Conservation (phyloP, 1,284 basidiomycete species). For the Ceratobasidium sp. region DNA sequence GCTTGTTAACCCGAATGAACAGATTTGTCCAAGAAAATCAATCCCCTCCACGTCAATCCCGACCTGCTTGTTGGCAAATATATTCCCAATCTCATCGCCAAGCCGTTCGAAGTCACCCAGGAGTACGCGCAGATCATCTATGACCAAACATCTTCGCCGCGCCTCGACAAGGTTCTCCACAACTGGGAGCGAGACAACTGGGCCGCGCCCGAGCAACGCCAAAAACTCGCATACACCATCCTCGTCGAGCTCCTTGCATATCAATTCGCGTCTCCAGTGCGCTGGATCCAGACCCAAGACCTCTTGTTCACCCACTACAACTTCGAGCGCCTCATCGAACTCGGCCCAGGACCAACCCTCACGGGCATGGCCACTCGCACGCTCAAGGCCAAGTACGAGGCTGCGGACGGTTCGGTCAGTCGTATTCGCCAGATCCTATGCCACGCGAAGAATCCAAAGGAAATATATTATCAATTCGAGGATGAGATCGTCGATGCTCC, state of each 20-base stretch:
- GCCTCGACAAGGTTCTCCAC: constrained; percentile 92
- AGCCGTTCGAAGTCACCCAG: constrained; percentile 91
- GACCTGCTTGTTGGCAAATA: constrained; percentile 95
- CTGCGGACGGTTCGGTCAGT: constrained; percentile 86
- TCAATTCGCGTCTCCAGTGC: constrained; percentile 95
- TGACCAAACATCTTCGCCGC: constrained; percentile 93
- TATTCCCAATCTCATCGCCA: constrained; percentile 96
- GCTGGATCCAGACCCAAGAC: constrained; percentile 99
- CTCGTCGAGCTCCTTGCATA: constrained; percentile 97
- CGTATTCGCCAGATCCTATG: constrained; percentile 88
- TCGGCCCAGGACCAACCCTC: constrained; percentile 96
- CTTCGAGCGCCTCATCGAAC: constrained; percentile 95
- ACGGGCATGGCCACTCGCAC: constrained; percentile 97
- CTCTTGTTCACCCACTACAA: constrained; percentile 89
- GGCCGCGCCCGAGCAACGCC: constrained; percentile 84
- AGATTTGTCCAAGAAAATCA: constrained; percentile 99
- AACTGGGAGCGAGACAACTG: constrained; percentile 95
- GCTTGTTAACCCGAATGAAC: constrained; percentile 48
- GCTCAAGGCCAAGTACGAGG: constrained; percentile 96
- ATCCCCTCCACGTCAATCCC: constrained; percentile 88
- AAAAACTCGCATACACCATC: constrained; percentile 94
- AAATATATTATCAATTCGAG: constrained; percentile 98
- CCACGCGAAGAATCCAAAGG: constrained; percentile 94
- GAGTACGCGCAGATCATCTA: constrained; percentile 96
- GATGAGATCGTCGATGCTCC: constrained; percentile 77